These are phyloP conservation scores for Nadsonia starkeyi-henricii DNA, from an alignment of 1,139 yeast genomes.

Conservation along the genomic window DNA sequence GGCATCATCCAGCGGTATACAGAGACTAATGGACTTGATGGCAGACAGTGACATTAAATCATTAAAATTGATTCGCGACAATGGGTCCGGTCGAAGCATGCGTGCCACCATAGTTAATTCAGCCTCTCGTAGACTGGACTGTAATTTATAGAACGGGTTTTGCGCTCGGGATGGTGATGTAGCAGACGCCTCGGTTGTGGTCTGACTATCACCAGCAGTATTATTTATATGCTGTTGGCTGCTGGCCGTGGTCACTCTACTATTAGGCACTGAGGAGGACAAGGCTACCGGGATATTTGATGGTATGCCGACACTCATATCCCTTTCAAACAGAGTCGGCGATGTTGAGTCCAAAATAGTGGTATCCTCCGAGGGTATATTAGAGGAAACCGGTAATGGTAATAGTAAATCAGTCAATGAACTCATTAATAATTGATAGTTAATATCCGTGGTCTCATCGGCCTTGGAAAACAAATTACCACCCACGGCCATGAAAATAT, in stretches of 20 bases:
- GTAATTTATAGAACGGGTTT: constrained; percentile 38
- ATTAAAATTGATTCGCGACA: constrained; percentile 54
- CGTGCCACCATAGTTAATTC: constrained; percentile 16
- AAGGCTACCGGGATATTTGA: too few species aligned
- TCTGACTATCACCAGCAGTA: not conserved
- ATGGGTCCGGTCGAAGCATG: constrained; percentile 63
- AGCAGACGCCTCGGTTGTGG: constrained; percentile 4
- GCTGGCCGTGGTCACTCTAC: too few species aligned
- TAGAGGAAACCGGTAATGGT: too few species aligned
- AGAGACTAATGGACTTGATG: constrained; percentile 59
- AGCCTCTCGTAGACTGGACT: constrained; percentile 17
- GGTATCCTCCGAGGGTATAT: too few species aligned
- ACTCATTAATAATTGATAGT: constrained; percentile 14
- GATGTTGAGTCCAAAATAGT: too few species aligned
- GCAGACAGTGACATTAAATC: constrained; percentile 68
- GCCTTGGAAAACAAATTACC: constrained; percentile 23
- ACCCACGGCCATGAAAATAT: constrained; percentile 59
- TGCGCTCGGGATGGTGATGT: constrained; percentile 4
- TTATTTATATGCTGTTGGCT: too few species aligned
- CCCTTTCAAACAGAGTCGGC: too few species aligned
- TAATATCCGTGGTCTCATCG: constrained; percentile 15
- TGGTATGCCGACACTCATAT: too few species aligned
- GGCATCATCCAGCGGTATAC: constrained; percentile 36
- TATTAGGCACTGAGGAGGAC: too few species aligned
- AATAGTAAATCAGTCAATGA: constrained; percentile 41